A percentile compares a stretch with the other conserved stretches of the same genome.
Evolutionary conservation across 768 basidiomycete genomes (phyloP).

Genomic region (Aureoboletus auriporus): DNA sequence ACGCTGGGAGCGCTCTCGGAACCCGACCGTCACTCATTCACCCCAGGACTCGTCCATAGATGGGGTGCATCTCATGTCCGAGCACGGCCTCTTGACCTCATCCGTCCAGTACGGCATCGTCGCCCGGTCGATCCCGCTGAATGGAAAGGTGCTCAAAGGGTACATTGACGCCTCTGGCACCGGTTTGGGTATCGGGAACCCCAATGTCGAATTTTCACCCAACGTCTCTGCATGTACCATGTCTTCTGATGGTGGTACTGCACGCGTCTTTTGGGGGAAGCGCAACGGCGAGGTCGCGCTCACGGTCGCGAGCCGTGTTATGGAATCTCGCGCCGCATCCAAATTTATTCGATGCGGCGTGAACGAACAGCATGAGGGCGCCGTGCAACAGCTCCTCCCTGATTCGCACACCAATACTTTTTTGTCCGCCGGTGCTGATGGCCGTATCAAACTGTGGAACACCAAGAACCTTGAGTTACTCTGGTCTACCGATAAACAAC

Average conservation of each 20-base stretch:
- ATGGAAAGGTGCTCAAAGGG: slow-evolving; percentile 65
- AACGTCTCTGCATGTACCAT: slow-evolving; percentile 58
- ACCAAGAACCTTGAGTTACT: slow-evolving; percentile 47
- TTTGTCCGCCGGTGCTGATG: slow-evolving; percentile 58
- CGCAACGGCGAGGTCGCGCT: slow-evolving; percentile 63
- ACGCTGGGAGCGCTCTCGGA: slow-evolving; percentile 66
- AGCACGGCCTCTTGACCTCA: slow-evolving; percentile 51
- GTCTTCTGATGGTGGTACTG: slow-evolving; percentile 60
- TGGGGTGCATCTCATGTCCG: slow-evolving; percentile 56
- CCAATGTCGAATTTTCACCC: slow-evolving; percentile 70
- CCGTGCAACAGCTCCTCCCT: slow-evolving; percentile 55
- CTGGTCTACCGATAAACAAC: slow-evolving; percentile 54
- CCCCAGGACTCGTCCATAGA: slow-evolving; percentile 60
- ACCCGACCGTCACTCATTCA: slow-evolving; percentile 54
- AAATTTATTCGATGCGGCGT: slow-evolving; percentile 46
- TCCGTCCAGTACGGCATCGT: slow-evolving; percentile 69
- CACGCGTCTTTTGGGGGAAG: slow-evolving; percentile 72
- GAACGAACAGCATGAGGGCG: slow-evolving; percentile 61
- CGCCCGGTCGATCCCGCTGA: slow-evolving; percentile 67
- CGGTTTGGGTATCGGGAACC: slow-evolving; percentile 63
- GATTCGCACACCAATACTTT: slow-evolving; percentile 35
- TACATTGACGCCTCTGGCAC: slow-evolving; percentile 63
- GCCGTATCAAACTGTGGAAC: slow-evolving; percentile 73
- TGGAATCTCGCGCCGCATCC: slow-evolving; percentile 49
- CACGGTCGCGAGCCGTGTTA: slow-evolving; percentile 51